Evolutionary conservation across 495 filamentous ascomycete genomes (phyloP).

Genomic region (Aspergillus cavernicola): DNA sequence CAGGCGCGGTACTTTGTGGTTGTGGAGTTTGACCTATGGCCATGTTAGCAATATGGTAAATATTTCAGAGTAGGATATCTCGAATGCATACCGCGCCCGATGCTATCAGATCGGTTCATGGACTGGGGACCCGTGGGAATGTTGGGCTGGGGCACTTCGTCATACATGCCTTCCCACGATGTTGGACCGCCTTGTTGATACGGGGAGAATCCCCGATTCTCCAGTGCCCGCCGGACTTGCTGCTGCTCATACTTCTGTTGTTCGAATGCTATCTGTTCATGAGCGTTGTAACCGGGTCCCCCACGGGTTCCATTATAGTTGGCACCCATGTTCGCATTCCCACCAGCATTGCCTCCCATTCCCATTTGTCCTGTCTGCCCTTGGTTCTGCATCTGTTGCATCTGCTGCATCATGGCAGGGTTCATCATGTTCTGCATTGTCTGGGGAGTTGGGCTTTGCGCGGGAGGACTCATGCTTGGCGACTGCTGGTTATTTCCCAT

Average conservation of each 20-base stretch:
- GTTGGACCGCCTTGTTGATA: conserved; percentile 61
- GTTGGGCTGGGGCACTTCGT: conserved; percentile 89
- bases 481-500: conserved; percentile 49
- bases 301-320: conserved; percentile 34
- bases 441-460: conserved; percentile 41
- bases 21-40: conserved; percentile 45
- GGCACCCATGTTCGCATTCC: conserved; percentile 20
- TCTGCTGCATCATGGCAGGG: conserved; percentile 71
- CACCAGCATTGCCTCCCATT: conserved; percentile 13
- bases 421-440: conserved; percentile 52
- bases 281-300: conserved; percentile 62
- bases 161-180: conserved; percentile 99
- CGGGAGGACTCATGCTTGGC: conserved; percentile 45
- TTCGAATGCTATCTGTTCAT: conserved; percentile 78
- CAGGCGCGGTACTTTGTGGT: conserved; percentile 72
- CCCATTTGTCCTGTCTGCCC: conserved; percentile 26
- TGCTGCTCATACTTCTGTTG: conserved; percentile 85
- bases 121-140: conserved; percentile 52
- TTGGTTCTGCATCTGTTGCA: conserved; percentile 57
- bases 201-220: conserved; percentile 45
- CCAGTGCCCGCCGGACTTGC: conserved; percentile 49
- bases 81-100: conserved; percentile 48
- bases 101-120: conserved; percentile 45
- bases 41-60: conserved; percentile 14
- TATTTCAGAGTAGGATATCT: too few species aligned